A percentile compares a stretch with the other conserved stretches of the same genome.
phyloP scores from a whole-genome alignment of 805 yeast genomes.

The Ogataea trehaloabstinens region DNA sequence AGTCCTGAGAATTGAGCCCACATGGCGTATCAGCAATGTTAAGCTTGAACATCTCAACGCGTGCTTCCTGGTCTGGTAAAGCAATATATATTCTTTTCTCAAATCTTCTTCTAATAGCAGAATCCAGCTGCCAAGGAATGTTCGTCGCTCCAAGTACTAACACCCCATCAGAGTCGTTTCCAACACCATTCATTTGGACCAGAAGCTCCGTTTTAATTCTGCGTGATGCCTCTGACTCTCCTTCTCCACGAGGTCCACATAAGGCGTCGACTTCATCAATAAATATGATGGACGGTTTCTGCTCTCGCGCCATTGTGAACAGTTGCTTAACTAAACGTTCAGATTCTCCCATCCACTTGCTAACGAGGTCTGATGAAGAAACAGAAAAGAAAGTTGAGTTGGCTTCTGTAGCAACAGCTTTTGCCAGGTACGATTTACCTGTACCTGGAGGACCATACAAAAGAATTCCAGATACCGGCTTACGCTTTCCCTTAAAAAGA shows the following conservation, averaged over 20 bases:
- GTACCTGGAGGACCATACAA: constrained; percentile 96
- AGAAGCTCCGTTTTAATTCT: constrained; percentile 93
- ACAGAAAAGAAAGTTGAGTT: constrained; percentile 95
- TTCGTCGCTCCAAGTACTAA: constrained; percentile 96
- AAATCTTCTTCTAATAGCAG: constrained; percentile 95
- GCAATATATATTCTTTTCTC: constrained; percentile 94
- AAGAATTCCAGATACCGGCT: constrained; percentile 87
- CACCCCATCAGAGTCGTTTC: constrained; percentile 90
- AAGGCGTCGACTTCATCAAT: constrained; percentile 98
- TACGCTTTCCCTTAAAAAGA: constrained; percentile 88
- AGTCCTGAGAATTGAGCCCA: constrained; percentile 68
- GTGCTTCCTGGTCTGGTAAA: constrained; percentile 88
- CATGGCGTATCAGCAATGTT: constrained; percentile 92
- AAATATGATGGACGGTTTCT: constrained; percentile 91
- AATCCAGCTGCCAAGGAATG: constrained; percentile 98
- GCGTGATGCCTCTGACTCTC: constrained; percentile 94
- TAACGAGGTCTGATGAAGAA: constrained; percentile 91
- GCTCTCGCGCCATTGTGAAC: constrained; percentile 94
- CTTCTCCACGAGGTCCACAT: constrained; percentile 98
- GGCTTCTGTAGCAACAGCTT: constrained; percentile 98
- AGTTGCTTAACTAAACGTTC: constrained; percentile 94
- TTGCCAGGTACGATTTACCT: constrained; percentile 94
- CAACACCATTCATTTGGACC: constrained; percentile 99
- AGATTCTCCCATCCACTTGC: constrained; percentile 99
- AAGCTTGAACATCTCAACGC: constrained; percentile 90